Evolutionary conservation across 2,329 filamentous ascomycete genomes (phyloP).

Genomic region (Fusarium keratoplasticum): DNA sequence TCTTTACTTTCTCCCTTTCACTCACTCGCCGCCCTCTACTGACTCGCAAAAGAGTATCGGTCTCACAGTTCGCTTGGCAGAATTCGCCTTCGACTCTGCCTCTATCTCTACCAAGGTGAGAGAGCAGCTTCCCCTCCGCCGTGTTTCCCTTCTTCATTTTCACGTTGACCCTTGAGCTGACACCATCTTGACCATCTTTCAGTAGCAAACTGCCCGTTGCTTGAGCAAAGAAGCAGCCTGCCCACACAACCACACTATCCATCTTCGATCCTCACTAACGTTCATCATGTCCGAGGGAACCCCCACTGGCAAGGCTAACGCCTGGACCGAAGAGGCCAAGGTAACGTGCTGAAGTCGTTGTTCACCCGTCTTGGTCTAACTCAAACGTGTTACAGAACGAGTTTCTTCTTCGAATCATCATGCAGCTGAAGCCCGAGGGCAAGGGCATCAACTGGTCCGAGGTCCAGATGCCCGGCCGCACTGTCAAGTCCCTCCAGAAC

Average conservation of each 20-base stretch:
- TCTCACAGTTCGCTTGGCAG: neutral
- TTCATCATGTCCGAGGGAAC: conserved; percentile 42
- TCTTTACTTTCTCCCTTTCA: neutral
- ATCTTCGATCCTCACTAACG: neutral
- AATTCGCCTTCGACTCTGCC: neutral
- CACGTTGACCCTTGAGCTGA: neutral
- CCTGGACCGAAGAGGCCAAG: conserved; percentile 54
- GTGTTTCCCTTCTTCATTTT: neutral
- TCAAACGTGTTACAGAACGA: conserved; percentile 44
- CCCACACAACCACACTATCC: neutral
- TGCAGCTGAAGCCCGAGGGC: conserved; percentile 48
- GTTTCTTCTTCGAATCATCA: conserved; percentile 51
- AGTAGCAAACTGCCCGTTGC: neutral
- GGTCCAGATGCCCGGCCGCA: conserved; percentile 53
- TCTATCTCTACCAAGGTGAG: neutral
- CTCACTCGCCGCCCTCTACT: neutral
- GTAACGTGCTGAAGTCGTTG: conserved; percentile 26
- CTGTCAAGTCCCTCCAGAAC: conserved; percentile 52
- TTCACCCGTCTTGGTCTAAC: neutral
- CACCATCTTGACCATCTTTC: neutral
- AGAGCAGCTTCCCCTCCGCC: neutral
- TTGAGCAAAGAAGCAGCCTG: neutral
- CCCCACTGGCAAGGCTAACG: conserved; percentile 36
- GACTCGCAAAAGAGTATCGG: neutral
- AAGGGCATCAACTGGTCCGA: conserved; percentile 51